Conservation (phyloP, 2,329 filamentous ascomycete species). For the Aspergillus thermomutatus region DNA sequence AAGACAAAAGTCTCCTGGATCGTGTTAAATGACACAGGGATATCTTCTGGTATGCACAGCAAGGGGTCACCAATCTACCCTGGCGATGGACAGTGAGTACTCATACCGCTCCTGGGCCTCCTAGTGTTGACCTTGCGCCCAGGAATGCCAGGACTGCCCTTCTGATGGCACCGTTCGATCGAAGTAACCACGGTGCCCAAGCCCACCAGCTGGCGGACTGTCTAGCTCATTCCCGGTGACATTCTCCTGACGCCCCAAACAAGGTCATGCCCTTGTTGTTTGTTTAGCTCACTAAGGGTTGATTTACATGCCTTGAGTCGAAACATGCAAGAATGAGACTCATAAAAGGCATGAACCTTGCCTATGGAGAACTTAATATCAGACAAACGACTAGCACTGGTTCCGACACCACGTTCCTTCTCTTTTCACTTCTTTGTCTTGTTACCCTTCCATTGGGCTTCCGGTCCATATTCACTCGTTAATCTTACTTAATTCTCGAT, state of each 20-base stretch:
- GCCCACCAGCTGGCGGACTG: background rate
- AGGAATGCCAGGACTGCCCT: background rate
- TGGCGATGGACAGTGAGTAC: too few relatives aligned
- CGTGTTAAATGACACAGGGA: too few relatives aligned
- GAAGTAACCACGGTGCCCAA: background rate
- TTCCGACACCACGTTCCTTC: conserved; percentile 6
- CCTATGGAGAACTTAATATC: background rate
- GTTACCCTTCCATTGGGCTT: conserved; percentile 1
- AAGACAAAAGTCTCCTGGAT: too few relatives aligned
- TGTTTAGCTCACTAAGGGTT: background rate
- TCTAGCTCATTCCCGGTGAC: background rate
- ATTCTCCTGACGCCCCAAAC: background rate
- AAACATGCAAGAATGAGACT: conserved; percentile 13
- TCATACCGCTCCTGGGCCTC: background rate
- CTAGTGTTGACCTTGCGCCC: background rate
- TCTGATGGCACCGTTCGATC: background rate
- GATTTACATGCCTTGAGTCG: background rate
- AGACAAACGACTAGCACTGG: background rate
- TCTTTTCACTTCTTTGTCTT: conserved; percentile 1
- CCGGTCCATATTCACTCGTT: conserved; percentile 13
- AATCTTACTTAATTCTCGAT: background rate
- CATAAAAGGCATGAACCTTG: background rate
- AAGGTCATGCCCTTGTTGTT: background rate
- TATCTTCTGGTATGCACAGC: too few relatives aligned
- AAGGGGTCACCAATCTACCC: too few relatives aligned